phyloP scores from a whole-genome alignment of 805 yeast species.

The Ogataea saltuana region DNA sequence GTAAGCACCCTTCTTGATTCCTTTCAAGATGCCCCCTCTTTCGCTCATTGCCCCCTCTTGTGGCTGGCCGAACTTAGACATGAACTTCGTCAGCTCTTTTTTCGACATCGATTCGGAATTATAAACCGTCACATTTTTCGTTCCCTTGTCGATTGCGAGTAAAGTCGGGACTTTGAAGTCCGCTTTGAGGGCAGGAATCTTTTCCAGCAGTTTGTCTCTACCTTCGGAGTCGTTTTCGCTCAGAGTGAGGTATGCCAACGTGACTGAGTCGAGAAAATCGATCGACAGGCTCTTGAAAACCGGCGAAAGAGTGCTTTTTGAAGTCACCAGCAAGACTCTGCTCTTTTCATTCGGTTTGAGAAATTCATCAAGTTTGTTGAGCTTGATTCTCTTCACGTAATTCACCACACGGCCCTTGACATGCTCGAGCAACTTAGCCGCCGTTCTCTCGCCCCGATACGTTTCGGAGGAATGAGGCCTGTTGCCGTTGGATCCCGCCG shows the following conservation, averaged over 20 bases:
- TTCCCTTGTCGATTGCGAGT: constrained; percentile 26
- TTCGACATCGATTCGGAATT: constrained; percentile 36
- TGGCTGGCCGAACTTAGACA: constrained; percentile 35
- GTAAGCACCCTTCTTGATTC: constrained; percentile 23
- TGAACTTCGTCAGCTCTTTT: constrained; percentile 33
- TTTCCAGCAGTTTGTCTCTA: constrained; percentile 13
- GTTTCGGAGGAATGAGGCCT: constrained; percentile 51
- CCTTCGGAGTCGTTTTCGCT: constrained; percentile 25
- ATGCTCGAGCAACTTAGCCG: constrained; percentile 54
- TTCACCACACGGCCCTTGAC: constrained; percentile 62
- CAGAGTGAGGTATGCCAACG: constrained; percentile 47
- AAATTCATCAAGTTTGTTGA: constrained; percentile 36
- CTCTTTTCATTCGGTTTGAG: constrained; percentile 25
- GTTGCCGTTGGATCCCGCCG: constrained; percentile 18
- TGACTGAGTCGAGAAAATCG: constrained; percentile 57
- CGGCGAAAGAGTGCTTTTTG: constrained; percentile 50
- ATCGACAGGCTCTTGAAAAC: constrained; percentile 66
- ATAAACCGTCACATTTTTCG: constrained; percentile 22
- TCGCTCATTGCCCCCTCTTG: constrained; percentile 38
- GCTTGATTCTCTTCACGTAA: constrained; percentile 54
- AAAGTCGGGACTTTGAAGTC: constrained; percentile 26
- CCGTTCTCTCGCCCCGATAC: constrained; percentile 62
- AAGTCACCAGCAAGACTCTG: constrained; percentile 55
- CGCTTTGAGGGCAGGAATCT: constrained; percentile 19
- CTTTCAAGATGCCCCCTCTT: constrained; percentile 25